phyloP scores from a whole-genome alignment of 2,329 filamentous ascomycete genomes.

The Metarhizium anisopliae region DNA sequence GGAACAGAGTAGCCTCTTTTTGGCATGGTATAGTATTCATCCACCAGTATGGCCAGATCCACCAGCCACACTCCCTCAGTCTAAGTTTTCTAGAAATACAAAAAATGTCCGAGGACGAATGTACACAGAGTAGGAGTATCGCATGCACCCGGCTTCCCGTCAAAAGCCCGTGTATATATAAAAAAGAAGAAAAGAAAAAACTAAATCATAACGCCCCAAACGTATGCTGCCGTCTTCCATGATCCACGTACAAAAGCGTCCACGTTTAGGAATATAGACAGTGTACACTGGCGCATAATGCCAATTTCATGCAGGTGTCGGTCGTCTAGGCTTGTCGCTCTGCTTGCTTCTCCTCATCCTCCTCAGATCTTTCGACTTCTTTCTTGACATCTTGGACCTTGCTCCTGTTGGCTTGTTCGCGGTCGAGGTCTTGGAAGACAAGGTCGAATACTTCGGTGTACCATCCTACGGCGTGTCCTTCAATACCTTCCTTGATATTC shows the following conservation, averaged over 20 bases:
- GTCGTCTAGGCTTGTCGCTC: neutral
- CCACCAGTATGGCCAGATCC: neutral
- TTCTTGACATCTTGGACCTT: constrained; percentile 49
- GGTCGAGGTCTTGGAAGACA: constrained; percentile 77
- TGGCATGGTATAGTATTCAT: neutral
- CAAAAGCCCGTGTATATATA: neutral
- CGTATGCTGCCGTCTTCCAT: neutral
- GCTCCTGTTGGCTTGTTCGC: constrained; percentile 65
- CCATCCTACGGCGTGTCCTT: constrained; percentile 87
- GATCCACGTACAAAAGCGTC: neutral
- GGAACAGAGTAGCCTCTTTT: neutral
- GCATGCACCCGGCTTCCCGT: neutral
- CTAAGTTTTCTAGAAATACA: constrained; percentile 2
- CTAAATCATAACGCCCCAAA: neutral
- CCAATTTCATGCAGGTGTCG: neutral
- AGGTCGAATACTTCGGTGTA: constrained; percentile 89
- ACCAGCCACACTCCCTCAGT: neutral
- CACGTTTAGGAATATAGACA: constrained; percentile 1
- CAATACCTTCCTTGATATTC: constrained; percentile 97
- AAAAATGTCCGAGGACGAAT: neutral
- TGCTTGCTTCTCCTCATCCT: constrained; percentile 21
- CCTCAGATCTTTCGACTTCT: constrained; percentile 28
- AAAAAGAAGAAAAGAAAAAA: neutral
- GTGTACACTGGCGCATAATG: neutral
- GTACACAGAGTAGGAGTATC: constrained; percentile 4